A percentile compares a stretch with the other conserved stretches of the same genome.
Conservation (phyloP, 805 yeast genomes). For the Candida corydali region DNA sequence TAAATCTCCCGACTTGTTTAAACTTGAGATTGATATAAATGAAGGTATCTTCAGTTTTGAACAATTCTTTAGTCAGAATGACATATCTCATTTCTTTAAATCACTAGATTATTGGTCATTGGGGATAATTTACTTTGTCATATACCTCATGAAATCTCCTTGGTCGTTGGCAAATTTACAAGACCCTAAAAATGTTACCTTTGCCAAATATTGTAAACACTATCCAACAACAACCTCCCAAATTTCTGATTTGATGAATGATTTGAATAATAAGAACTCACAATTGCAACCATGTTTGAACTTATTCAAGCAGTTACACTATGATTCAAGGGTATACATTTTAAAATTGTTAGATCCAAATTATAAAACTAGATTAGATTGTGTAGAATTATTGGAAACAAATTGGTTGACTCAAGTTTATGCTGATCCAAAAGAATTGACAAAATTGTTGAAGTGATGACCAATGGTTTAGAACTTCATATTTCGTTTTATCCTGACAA, state of each 20-base stretch:
- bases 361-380: constrained; percentile 18
- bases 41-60: constrained; percentile 5
- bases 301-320: constrained; percentile 32
- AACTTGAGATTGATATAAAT: constrained; percentile 16
- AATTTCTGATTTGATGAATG: constrained; percentile 15
- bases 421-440: constrained; percentile 34
- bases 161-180: constrained; percentile 40
- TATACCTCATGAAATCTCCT: constrained; percentile 42
- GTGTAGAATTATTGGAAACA: constrained; percentile 24
- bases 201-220: constrained; percentile 18
- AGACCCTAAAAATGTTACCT: constrained; percentile 17
- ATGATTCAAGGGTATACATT: constrained; percentile 30
- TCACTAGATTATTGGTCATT: constrained; percentile 50
- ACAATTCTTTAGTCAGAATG: constrained; percentile 7
- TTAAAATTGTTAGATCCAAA: constrained; percentile 33
- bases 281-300: constrained; percentile 21
- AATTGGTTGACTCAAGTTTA: constrained; percentile 38
- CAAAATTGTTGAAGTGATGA: constrained; percentile 10
- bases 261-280: constrained; percentile 19
- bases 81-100: constrained; percentile 18
- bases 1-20: constrained; percentile 50
- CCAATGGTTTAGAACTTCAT: not conserved
- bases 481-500: too few relatives aligned
- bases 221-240: constrained; percentile 20
- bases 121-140: constrained; percentile 46